Percentiles rank a stretch among this genome's conserved stretches.
phyloP scores from a whole-genome alignment of 176 grass and related monocot genomes.

The Tuctoria greenei region DNA sequence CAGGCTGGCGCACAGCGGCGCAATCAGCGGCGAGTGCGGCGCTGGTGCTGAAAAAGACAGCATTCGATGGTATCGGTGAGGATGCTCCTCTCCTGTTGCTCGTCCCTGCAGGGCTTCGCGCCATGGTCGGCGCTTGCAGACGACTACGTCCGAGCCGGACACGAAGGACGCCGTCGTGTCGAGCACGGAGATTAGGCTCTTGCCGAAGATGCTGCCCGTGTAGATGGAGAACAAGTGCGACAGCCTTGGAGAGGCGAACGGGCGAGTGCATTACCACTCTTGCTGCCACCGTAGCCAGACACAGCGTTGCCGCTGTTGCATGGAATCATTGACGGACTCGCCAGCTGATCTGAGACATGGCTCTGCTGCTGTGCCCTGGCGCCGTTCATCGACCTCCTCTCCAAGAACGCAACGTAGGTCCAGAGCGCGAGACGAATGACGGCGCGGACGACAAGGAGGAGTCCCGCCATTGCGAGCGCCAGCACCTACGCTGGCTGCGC shows the following conservation, averaged over 20 bases:
- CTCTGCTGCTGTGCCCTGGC: conserved; percentile 58
- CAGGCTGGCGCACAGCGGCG: too few relatives aligned
- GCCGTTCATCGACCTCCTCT: conserved; percentile 73
- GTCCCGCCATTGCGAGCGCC: conserved; percentile 49
- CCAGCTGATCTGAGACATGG: conserved; percentile 11
- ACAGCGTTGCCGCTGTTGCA: background rate
- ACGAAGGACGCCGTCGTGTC: conserved; percentile 32
- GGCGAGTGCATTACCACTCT: background rate
- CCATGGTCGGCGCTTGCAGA: conserved; percentile 35
- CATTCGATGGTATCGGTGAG: too few relatives aligned
- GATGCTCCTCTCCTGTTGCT: conserved; percentile 21
- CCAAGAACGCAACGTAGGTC: conserved; percentile 71
- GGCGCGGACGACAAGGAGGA: conserved; percentile 43
- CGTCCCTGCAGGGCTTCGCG: conserved; percentile 35
- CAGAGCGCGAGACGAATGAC: conserved; percentile 51
- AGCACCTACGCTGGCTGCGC: conserved; percentile 73
- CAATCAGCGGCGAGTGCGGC: too few relatives aligned
- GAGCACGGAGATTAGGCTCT: background rate
- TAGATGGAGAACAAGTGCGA: conserved; percentile 44
- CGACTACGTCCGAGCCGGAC: background rate
- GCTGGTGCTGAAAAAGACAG: too few relatives aligned
- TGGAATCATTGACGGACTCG: background rate
- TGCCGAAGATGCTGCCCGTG: background rate
- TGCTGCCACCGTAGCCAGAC: background rate
- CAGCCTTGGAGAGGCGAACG: conserved; percentile 41